A percentile compares a stretch with the other conserved stretches of the same genome.
phyloP scores from a whole-genome alignment of 768 basidiomycete genomes.

The Tylopilus felleus region DNA sequence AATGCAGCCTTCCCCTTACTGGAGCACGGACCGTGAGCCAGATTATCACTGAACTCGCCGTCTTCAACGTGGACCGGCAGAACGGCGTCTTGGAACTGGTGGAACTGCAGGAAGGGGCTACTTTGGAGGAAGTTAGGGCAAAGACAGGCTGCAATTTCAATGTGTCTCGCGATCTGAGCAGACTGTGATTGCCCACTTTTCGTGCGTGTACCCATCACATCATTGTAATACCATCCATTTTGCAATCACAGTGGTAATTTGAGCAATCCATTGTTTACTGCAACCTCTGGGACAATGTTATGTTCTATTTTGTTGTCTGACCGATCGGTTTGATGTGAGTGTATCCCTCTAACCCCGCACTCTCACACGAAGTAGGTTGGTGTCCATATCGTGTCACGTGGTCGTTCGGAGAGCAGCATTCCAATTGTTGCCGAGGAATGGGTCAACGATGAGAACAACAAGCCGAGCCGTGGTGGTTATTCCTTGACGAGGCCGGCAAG shows the following conservation, averaged over 20 bases:
- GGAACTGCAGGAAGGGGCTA: constrained; percentile 83
- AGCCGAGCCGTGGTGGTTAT: constrained; percentile 1
- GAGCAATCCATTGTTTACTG: background rate
- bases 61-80: constrained; percentile 82
- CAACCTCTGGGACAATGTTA: background rate
- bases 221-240: constrained; percentile 11
- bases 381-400: background rate
- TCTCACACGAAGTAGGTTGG: background rate
- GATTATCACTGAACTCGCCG: constrained; percentile 90
- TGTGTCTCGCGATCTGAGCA: constrained; percentile 49
- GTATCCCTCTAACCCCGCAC: background rate
- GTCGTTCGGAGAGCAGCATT: background rate
- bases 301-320: background rate
- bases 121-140: constrained; percentile 75
- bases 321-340: background rate
- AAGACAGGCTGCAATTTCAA: constrained; percentile 88
- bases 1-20: constrained; percentile 83
- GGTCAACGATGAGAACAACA: constrained; percentile 8
- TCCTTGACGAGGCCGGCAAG: constrained; percentile 3
- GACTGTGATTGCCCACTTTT: constrained; percentile 34
- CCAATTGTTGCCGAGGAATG: constrained; percentile 1
- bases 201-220: background rate
- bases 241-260: background rate
- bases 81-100: constrained; percentile 69
- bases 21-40: constrained; percentile 85